phyloP scores from a whole-genome alignment of 805 yeast species.

The Candida sphagnicola region DNA sequence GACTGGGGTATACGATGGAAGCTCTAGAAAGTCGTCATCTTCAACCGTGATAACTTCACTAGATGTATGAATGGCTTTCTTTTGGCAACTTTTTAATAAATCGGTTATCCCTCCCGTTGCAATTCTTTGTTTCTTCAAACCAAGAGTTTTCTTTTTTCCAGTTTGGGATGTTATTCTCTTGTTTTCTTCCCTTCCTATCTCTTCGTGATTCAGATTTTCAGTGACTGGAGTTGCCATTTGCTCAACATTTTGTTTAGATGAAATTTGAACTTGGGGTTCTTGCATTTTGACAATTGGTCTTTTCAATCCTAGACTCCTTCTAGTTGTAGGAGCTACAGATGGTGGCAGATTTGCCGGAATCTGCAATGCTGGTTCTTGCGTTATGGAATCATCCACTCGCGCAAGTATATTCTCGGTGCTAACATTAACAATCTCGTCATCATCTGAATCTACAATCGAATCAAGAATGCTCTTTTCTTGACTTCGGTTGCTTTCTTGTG shows the following conservation, averaged over 20 bases:
- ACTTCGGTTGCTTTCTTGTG: not conserved
- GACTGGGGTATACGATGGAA: constrained; percentile 1
- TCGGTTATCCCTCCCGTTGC: constrained; percentile 10
- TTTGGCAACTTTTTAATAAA: constrained; percentile 10
- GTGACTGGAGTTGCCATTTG: too few species aligned
- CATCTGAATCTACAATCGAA: constrained; percentile 5
- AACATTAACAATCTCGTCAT: constrained; percentile 4
- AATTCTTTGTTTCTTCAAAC: constrained; percentile 12
- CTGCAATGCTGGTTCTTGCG: too few species aligned
- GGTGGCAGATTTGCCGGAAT: not conserved
- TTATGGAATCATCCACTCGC: too few species aligned
- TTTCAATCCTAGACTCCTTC: not conserved
- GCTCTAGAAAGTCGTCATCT: constrained; percentile 8
- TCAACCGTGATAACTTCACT: constrained; percentile 4
- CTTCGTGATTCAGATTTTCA: not conserved
- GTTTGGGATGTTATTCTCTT: too few species aligned
- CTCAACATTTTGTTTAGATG: too few species aligned
- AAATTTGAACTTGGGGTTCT: not conserved
- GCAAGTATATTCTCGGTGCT: not conserved
- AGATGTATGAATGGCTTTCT: constrained; percentile 4
- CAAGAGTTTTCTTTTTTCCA: constrained; percentile 10
- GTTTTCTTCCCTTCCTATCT: not conserved
- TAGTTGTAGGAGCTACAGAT: not conserved
- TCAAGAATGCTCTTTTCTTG: constrained; percentile 3
- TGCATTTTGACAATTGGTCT: not conserved